Conservation (phyloP, 1,284 basidiomycete species). For the Neotropicomus parvogracilis region DNA sequence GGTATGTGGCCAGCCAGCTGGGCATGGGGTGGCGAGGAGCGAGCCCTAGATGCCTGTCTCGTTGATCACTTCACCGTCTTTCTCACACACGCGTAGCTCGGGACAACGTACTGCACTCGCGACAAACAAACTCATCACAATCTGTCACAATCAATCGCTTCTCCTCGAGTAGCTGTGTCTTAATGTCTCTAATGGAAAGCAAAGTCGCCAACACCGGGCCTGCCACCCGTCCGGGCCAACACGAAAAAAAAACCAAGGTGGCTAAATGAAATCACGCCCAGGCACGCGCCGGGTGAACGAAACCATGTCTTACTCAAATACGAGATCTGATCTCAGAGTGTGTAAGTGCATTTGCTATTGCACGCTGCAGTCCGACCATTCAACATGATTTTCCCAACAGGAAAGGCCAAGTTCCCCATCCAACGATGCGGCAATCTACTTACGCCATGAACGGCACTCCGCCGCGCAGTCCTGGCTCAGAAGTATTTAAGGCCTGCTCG, state of each 20-base stretch:
- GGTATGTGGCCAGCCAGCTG: constrained; percentile 9
- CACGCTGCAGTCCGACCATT: constrained; percentile 31
- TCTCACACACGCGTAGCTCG: constrained; percentile 23
- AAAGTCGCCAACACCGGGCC: constrained; percentile 14
- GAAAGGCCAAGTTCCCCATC: constrained; percentile 35
- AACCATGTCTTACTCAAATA: constrained; percentile 35
- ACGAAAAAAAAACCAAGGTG: constrained; percentile 31
- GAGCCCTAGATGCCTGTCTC: constrained; percentile 19
- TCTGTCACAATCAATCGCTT: constrained; percentile 25
- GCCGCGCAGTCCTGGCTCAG: constrained; percentile 26
- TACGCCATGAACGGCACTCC: constrained; percentile 36
- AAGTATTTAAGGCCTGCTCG: constrained; percentile 27
- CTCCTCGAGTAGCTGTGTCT: constrained; percentile 25
- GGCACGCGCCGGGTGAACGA: constrained; percentile 27
- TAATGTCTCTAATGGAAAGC: constrained; percentile 14
- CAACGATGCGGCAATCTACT: constrained; percentile 33
- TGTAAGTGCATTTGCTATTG: constrained; percentile 33
- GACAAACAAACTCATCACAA: constrained; percentile 16
- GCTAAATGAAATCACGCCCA: constrained; percentile 38
- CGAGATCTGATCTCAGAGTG: constrained; percentile 35
- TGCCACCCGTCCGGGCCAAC: constrained; percentile 24
- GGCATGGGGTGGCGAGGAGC: constrained; percentile 17
- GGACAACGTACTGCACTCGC: constrained; percentile 6
- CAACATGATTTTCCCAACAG: constrained; percentile 38
- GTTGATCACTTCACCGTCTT: constrained; percentile 20